Percentiles rank a stretch among this genome's conserved stretches.
phyloP scores from a whole-genome alignment of 495 filamentous ascomycete genomes.

The Penicillium canescens region DNA sequence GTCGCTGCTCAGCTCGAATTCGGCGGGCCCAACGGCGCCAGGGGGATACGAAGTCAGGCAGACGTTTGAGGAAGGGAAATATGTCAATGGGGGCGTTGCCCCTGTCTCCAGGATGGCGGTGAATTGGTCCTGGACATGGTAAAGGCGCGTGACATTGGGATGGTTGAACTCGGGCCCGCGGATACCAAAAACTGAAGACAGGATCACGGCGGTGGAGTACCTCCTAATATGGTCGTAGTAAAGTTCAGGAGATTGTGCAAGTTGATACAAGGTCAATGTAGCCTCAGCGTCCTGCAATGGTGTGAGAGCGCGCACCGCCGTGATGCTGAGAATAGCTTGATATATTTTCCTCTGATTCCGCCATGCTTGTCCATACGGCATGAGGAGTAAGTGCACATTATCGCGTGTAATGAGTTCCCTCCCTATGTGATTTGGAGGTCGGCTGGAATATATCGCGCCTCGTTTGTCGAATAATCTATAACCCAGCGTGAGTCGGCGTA shows the following conservation, averaged over 20 bases:
- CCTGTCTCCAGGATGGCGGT: too few species aligned
- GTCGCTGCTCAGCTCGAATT: too few species aligned
- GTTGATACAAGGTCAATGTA: constrained; percentile 16
- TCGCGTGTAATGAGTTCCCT: constrained; percentile 12
- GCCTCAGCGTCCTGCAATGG: constrained; percentile 22
- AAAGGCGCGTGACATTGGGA: too few species aligned
- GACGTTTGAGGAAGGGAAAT: too few species aligned
- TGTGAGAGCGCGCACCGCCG: constrained; percentile 9
- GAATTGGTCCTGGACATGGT: too few species aligned
- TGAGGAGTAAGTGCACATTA: constrained; percentile 18
- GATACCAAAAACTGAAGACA: neutral
- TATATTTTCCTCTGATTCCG: constrained; percentile 14
- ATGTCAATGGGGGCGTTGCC: too few species aligned
- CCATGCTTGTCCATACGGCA: constrained; percentile 19
- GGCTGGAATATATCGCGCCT: constrained; percentile 19
- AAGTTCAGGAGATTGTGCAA: constrained; percentile 9
- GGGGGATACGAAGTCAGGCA: too few species aligned
- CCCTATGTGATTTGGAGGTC: constrained; percentile 13
- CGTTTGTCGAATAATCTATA: constrained; percentile 15
- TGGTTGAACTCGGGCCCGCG: too few species aligned
- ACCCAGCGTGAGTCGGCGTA: neutral
- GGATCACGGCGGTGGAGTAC: constrained; percentile 23
- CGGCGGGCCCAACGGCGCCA: too few species aligned
- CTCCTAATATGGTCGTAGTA: constrained; percentile 23
- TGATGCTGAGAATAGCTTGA: constrained; percentile 14